Evolutionary conservation across 208 protist species (phyloP), one percentile per base, ranked within the genome.

Genomic region (Trichomonas tenax): DNA sequence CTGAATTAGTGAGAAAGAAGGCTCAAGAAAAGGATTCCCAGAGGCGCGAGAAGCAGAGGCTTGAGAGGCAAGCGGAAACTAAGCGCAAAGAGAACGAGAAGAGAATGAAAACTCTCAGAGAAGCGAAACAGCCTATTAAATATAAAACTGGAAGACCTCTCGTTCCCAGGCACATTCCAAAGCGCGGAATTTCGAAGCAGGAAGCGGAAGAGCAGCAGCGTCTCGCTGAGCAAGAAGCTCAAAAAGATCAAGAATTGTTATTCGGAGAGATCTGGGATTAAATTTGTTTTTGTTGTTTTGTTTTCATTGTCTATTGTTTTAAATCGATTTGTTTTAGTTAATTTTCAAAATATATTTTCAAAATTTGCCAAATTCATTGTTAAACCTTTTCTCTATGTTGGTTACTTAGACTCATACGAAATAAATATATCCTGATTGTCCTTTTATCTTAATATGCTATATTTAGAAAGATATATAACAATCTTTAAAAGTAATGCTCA

Each of bases 251-350:
- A 3, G 34, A 93, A 41, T 38, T 93, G 15, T 93, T 93, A 38
- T 93, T 51, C 46, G 86, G 86, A 34, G 14, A 23, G 6, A 93
- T 93, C 51, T 93, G 86, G 86, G 86, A 93, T 58, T 93, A 93
- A 40, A 21, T 34, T 38, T n/a, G n/a, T n/a, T 21, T 44, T 0
- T 45, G 3, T 44, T 46, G 3, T 41, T 41, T 86, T 41, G 31
- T 41, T 86, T 41, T 86, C 0, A 86, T 41, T 86, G 34, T 36
- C 23, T 41, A 15, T 86, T 17, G 23, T 86, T 86, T 34, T 41
- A 41, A 51, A 15, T 51, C 3, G 46, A 51, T 15, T 51, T 51
- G 46, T 51, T 51, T 51, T 51, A 14, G 46, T 51, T 51, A 15
- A 51, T 51, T 15, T 51, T 51, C n/a, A n/a, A n/a, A n/a, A n/a